phyloP scores from a whole-genome alignment of 164 flowering plant species.

The Pachysandra terminalis region DNA sequence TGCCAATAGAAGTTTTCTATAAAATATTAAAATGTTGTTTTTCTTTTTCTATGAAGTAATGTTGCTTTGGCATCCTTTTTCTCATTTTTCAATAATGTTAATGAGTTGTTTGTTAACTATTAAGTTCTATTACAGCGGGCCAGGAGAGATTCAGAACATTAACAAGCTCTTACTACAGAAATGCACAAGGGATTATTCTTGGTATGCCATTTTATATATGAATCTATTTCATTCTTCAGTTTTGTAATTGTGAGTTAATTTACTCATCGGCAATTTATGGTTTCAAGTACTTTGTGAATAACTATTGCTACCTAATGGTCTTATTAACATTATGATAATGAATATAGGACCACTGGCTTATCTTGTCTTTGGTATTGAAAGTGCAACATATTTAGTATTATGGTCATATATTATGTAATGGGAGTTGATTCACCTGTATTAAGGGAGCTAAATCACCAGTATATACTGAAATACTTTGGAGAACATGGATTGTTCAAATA shows the following conservation, averaged over 20 bases:
- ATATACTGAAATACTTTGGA: no score
- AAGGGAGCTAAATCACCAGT: no score
- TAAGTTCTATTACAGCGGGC: conserved; percentile 49
- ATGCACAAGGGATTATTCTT: conserved; percentile 83
- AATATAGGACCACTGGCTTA: background rate
- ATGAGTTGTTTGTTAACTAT: background rate
- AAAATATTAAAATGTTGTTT: no score
- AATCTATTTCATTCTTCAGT: background rate
- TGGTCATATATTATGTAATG: no score
- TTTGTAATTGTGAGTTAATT: background rate
- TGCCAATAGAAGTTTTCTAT: no score
- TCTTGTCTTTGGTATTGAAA: background rate
- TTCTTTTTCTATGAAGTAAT: no score
- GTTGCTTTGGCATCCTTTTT: background rate
- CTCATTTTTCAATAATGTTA: background rate
- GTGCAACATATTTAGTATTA: no score
- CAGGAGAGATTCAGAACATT: conserved; percentile 75
- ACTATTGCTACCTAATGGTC: background rate
- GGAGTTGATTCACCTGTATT: no score
- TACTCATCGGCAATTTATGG: no score
- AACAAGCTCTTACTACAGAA: conserved; percentile 72
- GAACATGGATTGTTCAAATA: no score
- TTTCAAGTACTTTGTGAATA: background rate
- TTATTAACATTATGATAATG: background rate
- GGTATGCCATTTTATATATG: conserved; percentile 37